Conservation (phyloP, 1,284 basidiomycete species). For the Cryptococcus sp. region DNA sequence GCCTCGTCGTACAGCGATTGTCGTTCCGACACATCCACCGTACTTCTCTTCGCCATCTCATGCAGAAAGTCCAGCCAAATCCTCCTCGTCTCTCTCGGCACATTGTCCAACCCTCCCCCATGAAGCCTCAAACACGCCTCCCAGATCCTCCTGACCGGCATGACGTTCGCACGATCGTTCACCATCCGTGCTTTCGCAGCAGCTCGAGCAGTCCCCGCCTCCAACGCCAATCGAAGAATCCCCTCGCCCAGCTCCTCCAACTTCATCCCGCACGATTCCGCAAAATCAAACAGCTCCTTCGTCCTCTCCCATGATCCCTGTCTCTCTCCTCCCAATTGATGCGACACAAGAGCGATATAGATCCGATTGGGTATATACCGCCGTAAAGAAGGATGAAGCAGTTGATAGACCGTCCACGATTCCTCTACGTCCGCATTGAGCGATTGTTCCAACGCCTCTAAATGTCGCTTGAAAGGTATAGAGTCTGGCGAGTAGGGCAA, state of each 20-base stretch:
- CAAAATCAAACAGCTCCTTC: constrained; percentile 21
- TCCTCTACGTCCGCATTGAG: constrained; percentile 18
- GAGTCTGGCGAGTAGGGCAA: constrained; percentile 42
- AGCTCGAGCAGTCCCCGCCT: not conserved
- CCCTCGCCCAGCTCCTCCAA: not conserved
- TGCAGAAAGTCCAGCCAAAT: not conserved
- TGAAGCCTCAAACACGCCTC: not conserved
- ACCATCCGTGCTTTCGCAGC: not conserved
- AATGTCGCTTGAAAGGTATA: constrained; percentile 35
- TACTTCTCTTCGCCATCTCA: too few relatives aligned
- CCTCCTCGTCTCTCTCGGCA: not conserved
- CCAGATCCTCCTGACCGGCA: not conserved
- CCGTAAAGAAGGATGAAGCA: constrained; percentile 27
- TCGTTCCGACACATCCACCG: too few relatives aligned
- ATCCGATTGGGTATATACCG: constrained; percentile 34
- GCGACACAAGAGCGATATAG: constrained; percentile 23
- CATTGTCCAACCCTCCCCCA: not conserved
- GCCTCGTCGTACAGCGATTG: too few relatives aligned
- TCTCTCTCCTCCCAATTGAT: constrained; percentile 19
- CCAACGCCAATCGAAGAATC: not conserved
- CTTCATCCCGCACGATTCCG: constrained; percentile 25
- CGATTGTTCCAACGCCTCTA: constrained; percentile 30
- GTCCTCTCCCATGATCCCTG: constrained; percentile 11
- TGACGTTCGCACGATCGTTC: not conserved
- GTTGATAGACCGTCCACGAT: constrained; percentile 31